Conservation (phyloP, 2,329 filamentous ascomycete species). For the Cytospora mali region DNA sequence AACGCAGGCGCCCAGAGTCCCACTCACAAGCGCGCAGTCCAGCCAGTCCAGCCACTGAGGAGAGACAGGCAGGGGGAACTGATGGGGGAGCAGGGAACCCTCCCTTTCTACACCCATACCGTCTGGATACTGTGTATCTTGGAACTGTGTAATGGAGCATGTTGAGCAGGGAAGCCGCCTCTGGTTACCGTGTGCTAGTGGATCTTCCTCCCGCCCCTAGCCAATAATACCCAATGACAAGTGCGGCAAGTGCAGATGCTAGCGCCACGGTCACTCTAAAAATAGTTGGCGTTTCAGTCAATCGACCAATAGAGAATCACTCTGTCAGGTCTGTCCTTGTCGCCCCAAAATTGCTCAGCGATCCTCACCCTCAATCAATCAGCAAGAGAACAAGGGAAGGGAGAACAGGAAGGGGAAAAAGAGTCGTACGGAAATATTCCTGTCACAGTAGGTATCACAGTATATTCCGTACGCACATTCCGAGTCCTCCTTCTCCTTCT, state of each 20-base stretch:
- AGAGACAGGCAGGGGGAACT: conserved; percentile 17
- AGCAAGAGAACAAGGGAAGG: background rate
- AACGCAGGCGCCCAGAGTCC: conserved; percentile 21
- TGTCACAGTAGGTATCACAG: background rate
- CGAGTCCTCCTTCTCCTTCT: conserved; percentile 7
- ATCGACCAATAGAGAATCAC: conserved; percentile 10
- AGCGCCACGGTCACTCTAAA: conserved; percentile 22
- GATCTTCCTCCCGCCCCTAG: conserved; percentile 6
- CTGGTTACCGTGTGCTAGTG: conserved; percentile 13
- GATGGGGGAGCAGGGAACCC: conserved; percentile 14
- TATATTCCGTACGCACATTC: background rate
- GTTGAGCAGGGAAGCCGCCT: conserved; percentile 19
- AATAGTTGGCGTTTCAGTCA: conserved; percentile 24
- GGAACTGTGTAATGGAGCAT: background rate
- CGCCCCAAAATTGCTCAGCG: conserved; percentile 13
- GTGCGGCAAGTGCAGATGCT: conserved; percentile 17
- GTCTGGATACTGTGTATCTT: background rate
- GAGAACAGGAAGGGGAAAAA: conserved; percentile 7
- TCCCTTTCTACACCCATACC: background rate
- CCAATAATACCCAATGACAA: conserved; percentile 13
- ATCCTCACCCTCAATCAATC: conserved; percentile 9
- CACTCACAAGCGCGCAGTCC: conserved; percentile 23
- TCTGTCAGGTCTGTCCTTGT: conserved; percentile 8
- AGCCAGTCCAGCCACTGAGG: conserved; percentile 23
- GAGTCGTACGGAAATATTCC: background rate